Evolutionary conservation across 768 basidiomycete genomes (phyloP).

Genomic region (Floccularia luteovirens): DNA sequence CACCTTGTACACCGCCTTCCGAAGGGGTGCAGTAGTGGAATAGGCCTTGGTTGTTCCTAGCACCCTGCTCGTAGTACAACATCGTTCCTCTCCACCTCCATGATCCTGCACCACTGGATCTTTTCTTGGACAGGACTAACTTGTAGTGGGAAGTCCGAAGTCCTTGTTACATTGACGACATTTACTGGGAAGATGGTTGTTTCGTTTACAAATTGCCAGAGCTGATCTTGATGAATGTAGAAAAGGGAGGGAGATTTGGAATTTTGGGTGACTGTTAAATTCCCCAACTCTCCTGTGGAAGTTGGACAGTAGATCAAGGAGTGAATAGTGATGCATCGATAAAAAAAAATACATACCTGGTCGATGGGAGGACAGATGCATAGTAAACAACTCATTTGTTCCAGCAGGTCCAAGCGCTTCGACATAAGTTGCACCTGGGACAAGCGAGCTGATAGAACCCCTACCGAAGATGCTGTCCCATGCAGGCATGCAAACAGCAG

Average conservation of each 20-base stretch:
- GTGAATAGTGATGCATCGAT: neutral
- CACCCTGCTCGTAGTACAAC: slow-evolving; percentile 42
- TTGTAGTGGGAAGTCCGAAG: slow-evolving; percentile 38
- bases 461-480: slow-evolving; percentile 31
- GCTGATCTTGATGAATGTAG: slow-evolving; percentile 42
- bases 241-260: slow-evolving; percentile 35
- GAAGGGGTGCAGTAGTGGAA: slow-evolving; percentile 33
- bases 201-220: slow-evolving; percentile 50
- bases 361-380: slow-evolving; percentile 21
- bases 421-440: slow-evolving; percentile 33
- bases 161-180: slow-evolving; percentile 40
- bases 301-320: neutral
- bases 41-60: slow-evolving; percentile 30
- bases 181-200: slow-evolving; percentile 48
- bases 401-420: slow-evolving; percentile 21
- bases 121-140: slow-evolving; percentile 30
- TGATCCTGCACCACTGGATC: slow-evolving; percentile 30
- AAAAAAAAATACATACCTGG: slow-evolving; percentile 18
- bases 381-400: slow-evolving; percentile 11
- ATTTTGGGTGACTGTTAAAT: slow-evolving; percentile 33
- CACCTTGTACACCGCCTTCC: slow-evolving; percentile 27
- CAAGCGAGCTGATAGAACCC: slow-evolving; percentile 29
- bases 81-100: slow-evolving; percentile 54
- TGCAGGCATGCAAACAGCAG: slow-evolving; percentile 28
- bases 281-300: slow-evolving; percentile 34